Base-by-base conservation (phyloP, 306 rosid genomes). In the Cajanus cajan region DNA sequence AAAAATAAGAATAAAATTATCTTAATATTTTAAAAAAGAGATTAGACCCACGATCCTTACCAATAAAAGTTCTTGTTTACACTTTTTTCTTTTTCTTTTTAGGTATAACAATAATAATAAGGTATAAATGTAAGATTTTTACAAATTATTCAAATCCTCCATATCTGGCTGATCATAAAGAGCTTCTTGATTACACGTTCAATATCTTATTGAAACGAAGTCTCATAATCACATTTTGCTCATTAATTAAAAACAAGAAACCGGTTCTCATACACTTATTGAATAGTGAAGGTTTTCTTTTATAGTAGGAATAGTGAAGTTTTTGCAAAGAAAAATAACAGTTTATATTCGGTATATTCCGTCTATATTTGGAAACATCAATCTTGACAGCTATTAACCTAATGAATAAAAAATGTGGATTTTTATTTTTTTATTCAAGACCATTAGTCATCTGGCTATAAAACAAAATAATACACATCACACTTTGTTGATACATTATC, bases 351-450 rank as follows among this genome's bases (percentile, higher is more conserved):
- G 21, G 73, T 54, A 73, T 83, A 78, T 83, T 83, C 86, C 7
- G 2, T 63, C 43, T 21, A n/a, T 41, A 43, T 72, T 64, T 71
- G 86, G 82, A 73, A 78, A 18, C 65, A 78, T 73, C 68, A 48
- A 39, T 51, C 18, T 25, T 48, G 77, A 73, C 77, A 28, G 13
- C 45, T n/a, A 72, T 71, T 63, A 14, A 54, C 39, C 47, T 37
- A 16, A 14, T 5, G 66, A 19, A 66, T 43, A 37, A 68, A 67
- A 37, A 5, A 55, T 9, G 12, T 2, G 0, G 62, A 24, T 15
- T 19, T 33, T 18, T 2, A 28, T 39, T 68, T 16, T 59, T 47
- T 75, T 69, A 61, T 62, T 63, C 22, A 64, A 34, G 50, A 44
- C 34, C 15, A 78, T 65, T 65, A 6, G 39, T 39, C 40, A 45